These are phyloP conservation scores for Hypsizygus ulmarius DNA, from an alignment of 1,284 basidiomycete genomes.

Conservation along the genomic window DNA sequence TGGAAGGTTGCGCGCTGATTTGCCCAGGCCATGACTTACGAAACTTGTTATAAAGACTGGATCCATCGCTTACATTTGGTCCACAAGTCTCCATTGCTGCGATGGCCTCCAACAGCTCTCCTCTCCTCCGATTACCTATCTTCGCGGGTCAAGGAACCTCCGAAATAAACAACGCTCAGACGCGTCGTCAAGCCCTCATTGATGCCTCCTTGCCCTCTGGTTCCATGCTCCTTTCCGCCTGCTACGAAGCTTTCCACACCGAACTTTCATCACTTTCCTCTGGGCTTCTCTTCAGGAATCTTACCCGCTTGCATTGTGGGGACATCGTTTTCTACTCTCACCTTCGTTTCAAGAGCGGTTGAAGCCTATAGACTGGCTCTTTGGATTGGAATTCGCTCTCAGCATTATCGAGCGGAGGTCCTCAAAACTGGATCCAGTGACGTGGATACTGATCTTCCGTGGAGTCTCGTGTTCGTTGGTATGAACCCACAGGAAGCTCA, in stretches of 20 bases:
- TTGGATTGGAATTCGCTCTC: slow-evolving; percentile 58
- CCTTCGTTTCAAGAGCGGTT: slow-evolving; percentile 45
- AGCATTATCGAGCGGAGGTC: slow-evolving; percentile 35
- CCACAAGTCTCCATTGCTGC: slow-evolving; percentile 5
- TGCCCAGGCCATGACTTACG: slow-evolving; percentile 18
- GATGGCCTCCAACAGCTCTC: slow-evolving; percentile 10
- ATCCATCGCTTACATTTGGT: slow-evolving; percentile 2
- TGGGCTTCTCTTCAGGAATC: slow-evolving; percentile 64
- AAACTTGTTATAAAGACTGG: slow-evolving; percentile 21
- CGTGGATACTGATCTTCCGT: slow-evolving; percentile 37
- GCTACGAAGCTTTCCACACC: slow-evolving; percentile 45
- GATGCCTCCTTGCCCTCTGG: slow-evolving; percentile 39
- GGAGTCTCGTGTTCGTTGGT: slow-evolving; percentile 53
- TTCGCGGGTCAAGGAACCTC: slow-evolving; percentile 57
- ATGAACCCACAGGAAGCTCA: slow-evolving; percentile 33
- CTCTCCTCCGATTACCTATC: slow-evolving; percentile 38
- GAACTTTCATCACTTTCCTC: slow-evolving; percentile 46
- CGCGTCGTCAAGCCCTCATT: slow-evolving; percentile 37
- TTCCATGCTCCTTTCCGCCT: slow-evolving; percentile 45
- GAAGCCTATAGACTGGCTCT: slow-evolving; percentile 53
- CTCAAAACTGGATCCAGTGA: slow-evolving; percentile 21
- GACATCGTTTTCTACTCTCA: slow-evolving; percentile 39
- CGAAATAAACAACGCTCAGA: slow-evolving; percentile 31
- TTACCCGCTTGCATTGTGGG: slow-evolving; percentile 55
- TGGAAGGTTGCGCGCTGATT: slow-evolving; percentile 16